phyloP scores from a whole-genome alignment of 768 basidiomycete genomes.

The Phaffia tasmanica region DNA sequence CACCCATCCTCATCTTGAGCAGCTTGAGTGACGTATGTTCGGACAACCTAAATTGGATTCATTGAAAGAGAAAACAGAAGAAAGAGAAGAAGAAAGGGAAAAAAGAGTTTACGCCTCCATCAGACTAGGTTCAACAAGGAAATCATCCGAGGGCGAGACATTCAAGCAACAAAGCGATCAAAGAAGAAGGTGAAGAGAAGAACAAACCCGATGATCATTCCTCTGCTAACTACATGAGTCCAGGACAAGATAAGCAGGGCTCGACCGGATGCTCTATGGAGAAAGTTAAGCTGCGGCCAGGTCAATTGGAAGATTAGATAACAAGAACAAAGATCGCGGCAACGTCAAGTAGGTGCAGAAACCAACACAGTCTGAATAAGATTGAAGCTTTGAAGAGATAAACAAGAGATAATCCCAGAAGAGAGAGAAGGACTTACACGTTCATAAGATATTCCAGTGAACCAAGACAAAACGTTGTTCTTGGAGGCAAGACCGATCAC shows the following conservation, averaged over 20 bases:
- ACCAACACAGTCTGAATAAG: too few relatives aligned
- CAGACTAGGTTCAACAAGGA: too few relatives aligned
- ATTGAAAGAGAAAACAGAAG: too few relatives aligned
- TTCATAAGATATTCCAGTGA: slow-evolving; percentile 51
- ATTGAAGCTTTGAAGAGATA: too few relatives aligned
- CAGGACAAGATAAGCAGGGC: slow-evolving; percentile 29
- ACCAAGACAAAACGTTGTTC: slow-evolving; percentile 51
- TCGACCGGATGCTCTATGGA: slow-evolving; percentile 35
- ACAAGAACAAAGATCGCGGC: not conserved
- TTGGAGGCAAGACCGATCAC: slow-evolving; percentile 51
- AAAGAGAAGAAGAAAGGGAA: too few relatives aligned
- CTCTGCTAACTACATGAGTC: slow-evolving; percentile 15
- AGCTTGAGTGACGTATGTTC: too few relatives aligned
- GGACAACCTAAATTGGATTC: too few relatives aligned
- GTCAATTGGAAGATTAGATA: not conserved
- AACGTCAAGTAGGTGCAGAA: too few relatives aligned
- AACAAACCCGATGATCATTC: slow-evolving; percentile 7
- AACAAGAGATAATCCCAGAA: not conserved
- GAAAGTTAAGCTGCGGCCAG: slow-evolving; percentile 32
- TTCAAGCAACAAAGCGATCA: too few relatives aligned
- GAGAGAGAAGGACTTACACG: slow-evolving; percentile 30
- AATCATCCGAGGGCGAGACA: too few relatives aligned
- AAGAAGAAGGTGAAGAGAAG: not conserved
- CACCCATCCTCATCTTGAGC: slow-evolving; percentile 2
- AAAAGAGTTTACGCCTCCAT: too few relatives aligned